Evolutionary conservation across 2,329 filamentous ascomycete species (phyloP), one percentile per base, ranked within the genome.

Genomic region (Magnaporthiopsis poae): DNA sequence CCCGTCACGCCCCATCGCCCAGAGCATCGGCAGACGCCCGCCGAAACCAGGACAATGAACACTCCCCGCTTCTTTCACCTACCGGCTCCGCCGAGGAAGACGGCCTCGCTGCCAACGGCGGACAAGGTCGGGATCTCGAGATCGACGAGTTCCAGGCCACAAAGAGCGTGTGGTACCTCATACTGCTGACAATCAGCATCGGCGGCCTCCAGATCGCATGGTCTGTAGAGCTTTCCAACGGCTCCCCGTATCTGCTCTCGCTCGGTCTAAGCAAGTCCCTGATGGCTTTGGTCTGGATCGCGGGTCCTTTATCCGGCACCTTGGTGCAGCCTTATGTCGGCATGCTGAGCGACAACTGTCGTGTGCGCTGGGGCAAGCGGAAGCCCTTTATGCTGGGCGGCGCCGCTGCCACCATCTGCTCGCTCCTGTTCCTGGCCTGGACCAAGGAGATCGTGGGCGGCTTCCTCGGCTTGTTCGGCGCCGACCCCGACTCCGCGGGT

Each of bases 221-320:
- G 94, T 93, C 93, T 1, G 92, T 96, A 60, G 94, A 98, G 77
- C 82, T 96, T 60, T 96, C 92, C 66, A 94, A 96, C 80, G 93
- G 93, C 71, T 96, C 94, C 65, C 90, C 91, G 7, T 95, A 90
- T 73, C 80, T 95, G 60, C 80, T 94, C 60, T 92, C 90, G 0
- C 84, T 95, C 36, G 91, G 91, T 13, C 83, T 95, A 77, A 92
- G 88, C 82, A 93, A 94, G 79, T 89, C 90, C 56, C 78, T 93
- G 61, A 89, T 94, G 81, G 90, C 91, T 25, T 82, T 93, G 70
- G 90, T 94, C 52, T 95, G 91, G 91, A 91, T 93, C 69, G 90
- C 90, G 15, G 90, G 90, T 0, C 91, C 91, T 25, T 79, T 95
- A 68, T 91, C 90, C 0, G 91, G 91, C 63, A 88, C 88, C 2